Base-by-base conservation (phyloP, 2,329 filamentous ascomycete species). In the Exserohilum rostratum region DNA sequence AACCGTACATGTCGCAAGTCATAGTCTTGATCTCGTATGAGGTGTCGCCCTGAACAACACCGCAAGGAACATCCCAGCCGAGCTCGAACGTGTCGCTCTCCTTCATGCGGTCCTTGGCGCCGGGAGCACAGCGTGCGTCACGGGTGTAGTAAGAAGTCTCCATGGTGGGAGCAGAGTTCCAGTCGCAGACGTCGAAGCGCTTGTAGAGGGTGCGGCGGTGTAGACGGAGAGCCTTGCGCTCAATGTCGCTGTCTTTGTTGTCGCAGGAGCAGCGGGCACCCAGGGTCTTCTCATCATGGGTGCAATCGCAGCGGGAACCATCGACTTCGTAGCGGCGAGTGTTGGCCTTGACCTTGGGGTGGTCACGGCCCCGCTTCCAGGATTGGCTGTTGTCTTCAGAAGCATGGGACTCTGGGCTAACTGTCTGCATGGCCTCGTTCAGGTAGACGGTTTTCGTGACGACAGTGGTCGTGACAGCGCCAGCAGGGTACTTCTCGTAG, bases 1-100 rank as follows among this genome's bases (percentile, higher is more conserved):
- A 61, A 42, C 57, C 57, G 25, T 64, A 68, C 68, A 69, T 60
- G 44, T 61, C 65, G 50, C 71, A 73, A 39, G 46, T 61, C 17
- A 79, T 78, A 27, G 73, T 57, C 51, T 73, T 69, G 22, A 82
- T 68, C n/a, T 73, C 65, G 60, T 80, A 81, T 47, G 70, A 73
- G 18, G 76, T 78, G 63, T 80, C 77, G 7, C 79, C 78, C 15
- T 65, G 46, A 3, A 78, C 71, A 13, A 81, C 74, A 55, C 65
- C 65, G 31, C 65, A 68, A 22, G 51, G 52, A 15, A 67, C 64
- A 47, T 79, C 75, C 35, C 76, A 76, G 3, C 78, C 78, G 11
- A 81, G 66, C 63, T 82, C 79, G 31, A 68, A 68, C 22, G 42
- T 49, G 35, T 68, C 65, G 47, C 64, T 67, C 31, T 60, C 48